Conservation (phyloP, 2,329 filamentous ascomycete genomes). For the Fusarium keratoplasticum region DNA sequence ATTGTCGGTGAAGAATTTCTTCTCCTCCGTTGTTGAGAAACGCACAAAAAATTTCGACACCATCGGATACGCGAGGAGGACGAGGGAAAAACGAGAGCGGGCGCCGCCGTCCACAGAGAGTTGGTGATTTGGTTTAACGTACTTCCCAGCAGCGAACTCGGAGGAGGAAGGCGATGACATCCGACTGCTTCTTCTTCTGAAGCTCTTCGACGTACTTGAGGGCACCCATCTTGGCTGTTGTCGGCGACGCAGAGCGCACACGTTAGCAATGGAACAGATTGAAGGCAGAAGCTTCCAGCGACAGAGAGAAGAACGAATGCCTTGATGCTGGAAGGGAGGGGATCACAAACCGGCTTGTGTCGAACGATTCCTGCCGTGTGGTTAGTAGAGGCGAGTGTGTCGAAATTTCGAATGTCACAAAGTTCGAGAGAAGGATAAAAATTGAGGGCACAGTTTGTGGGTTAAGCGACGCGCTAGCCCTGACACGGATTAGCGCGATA, state of each 20-base stretch:
- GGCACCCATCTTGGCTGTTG: conserved; percentile 89
- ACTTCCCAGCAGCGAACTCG: conserved; percentile 99
- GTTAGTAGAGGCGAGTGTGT: conserved; percentile 52
- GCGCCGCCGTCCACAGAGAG: conserved; percentile 51
- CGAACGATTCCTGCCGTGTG: conserved; percentile 50
- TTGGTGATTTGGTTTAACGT: conserved; percentile 65
- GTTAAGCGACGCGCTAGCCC: conserved; percentile 52
- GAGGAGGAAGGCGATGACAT: conserved; percentile 99
- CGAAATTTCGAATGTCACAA: conserved; percentile 46
- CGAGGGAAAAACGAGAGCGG: conserved; percentile 31
- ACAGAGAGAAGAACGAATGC: not conserved
- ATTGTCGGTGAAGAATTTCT: conserved; percentile 28
- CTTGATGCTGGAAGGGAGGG: not conserved
- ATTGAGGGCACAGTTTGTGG: conserved; percentile 51
- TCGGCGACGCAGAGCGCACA: conserved; percentile 24
- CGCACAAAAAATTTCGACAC: conserved; percentile 18
- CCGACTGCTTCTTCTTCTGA: conserved; percentile 99
- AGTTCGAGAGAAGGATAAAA: conserved; percentile 51
- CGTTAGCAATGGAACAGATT: conserved; percentile 40
- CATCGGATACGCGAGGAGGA: conserved; percentile 14
- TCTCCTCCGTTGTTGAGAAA: conserved; percentile 13
- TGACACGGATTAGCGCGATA: conserved; percentile 39
- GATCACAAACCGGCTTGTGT: conserved; percentile 52
- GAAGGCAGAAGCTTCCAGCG: not conserved
- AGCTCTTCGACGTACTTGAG: conserved; percentile 99